phyloP scores from a whole-genome alignment of 331 rosid species.

The Malus hybrid region DNA sequence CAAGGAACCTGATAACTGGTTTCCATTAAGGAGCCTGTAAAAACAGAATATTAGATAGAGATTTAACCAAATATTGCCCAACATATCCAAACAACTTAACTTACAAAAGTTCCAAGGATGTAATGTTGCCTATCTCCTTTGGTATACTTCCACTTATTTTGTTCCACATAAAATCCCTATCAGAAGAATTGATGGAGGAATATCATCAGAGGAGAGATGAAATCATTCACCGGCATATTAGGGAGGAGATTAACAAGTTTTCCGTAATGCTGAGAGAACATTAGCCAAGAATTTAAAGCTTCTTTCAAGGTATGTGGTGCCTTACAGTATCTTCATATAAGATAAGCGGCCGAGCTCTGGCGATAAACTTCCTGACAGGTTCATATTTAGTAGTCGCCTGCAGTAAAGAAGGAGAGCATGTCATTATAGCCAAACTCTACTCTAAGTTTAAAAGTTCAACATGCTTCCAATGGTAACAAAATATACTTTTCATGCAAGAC shows the following conservation, averaged over 20 bases:
- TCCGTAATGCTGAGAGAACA: slow-evolving; percentile 1
- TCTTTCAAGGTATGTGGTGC: not conserved
- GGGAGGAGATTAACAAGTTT: slow-evolving; percentile 9
- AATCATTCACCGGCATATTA: slow-evolving; percentile 3
- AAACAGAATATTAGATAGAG: slow-evolving; percentile 2
- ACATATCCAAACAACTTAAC: slow-evolving; percentile 18
- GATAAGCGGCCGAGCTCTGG: slow-evolving; percentile 68
- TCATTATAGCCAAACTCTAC: not conserved
- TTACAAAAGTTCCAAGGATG: slow-evolving; percentile 66
- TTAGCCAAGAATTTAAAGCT: not conserved
- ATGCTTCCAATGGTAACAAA: not conserved
- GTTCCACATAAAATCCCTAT: slow-evolving; percentile 98
- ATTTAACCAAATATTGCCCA: not conserved
- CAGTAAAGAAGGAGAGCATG: slow-evolving; percentile 22
- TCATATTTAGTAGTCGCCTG: slow-evolving; percentile 63
- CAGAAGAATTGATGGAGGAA: slow-evolving; percentile 15
- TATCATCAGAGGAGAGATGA: slow-evolving; percentile 17
- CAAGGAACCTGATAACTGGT: slow-evolving; percentile 57
- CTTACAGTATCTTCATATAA: slow-evolving; percentile 61
- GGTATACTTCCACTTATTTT: slow-evolving; percentile 71
- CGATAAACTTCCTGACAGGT: slow-evolving; percentile 60
- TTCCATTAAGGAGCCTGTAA: slow-evolving; percentile 75
- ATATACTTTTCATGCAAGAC: not conserved
- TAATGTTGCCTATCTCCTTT: slow-evolving; percentile 72
- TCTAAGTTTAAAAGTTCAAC: slow-evolving; percentile 11